Evolutionary conservation across 2,329 filamentous ascomycete species (phyloP).

Genomic region (Fusarium phyllophilum): DNA sequence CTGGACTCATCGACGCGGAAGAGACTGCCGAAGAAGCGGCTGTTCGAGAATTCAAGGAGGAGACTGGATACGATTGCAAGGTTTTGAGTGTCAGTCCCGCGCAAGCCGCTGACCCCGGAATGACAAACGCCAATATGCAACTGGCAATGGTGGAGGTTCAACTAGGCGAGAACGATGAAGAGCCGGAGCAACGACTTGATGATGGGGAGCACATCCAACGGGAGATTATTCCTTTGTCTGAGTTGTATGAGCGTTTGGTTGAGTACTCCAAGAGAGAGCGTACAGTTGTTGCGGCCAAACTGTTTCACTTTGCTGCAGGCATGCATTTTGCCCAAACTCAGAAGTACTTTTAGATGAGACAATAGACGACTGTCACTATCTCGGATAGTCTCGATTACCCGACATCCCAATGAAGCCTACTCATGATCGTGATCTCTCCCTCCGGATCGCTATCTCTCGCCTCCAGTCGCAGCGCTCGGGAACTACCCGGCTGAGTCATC

Average conservation of each 20-base stretch:
- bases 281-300: slow-evolving; percentile 41
- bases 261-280: slow-evolving; percentile 41
- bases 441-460: not conserved
- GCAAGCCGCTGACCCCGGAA: slow-evolving; percentile 40
- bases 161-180: slow-evolving; percentile 31
- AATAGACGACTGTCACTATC: not conserved
- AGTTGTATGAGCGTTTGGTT: slow-evolving; percentile 40
- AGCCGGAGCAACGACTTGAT: slow-evolving; percentile 39
- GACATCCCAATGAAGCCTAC: not conserved
- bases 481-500: not conserved
- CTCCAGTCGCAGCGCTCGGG: not conserved
- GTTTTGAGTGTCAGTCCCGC: slow-evolving; percentile 38
- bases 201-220: slow-evolving; percentile 42
- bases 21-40: slow-evolving; percentile 41
- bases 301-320: slow-evolving; percentile 44
- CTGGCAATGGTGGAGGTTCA: slow-evolving; percentile 42
- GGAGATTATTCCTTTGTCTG: slow-evolving; percentile 36
- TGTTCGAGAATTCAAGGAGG: slow-evolving; percentile 42
- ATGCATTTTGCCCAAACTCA: slow-evolving; percentile 45
- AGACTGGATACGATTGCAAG: slow-evolving; percentile 40
- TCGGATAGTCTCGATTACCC: not conserved
- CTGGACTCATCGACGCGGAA: slow-evolving; percentile 41
- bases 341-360: slow-evolving; percentile 37
- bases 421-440: not conserved
- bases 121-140: slow-evolving; percentile 44